These are phyloP conservation scores for Ophiocordyceps polyrhachis-furcata DNA, from an alignment of 2,329 filamentous ascomycete species.

Conservation along the genomic window DNA sequence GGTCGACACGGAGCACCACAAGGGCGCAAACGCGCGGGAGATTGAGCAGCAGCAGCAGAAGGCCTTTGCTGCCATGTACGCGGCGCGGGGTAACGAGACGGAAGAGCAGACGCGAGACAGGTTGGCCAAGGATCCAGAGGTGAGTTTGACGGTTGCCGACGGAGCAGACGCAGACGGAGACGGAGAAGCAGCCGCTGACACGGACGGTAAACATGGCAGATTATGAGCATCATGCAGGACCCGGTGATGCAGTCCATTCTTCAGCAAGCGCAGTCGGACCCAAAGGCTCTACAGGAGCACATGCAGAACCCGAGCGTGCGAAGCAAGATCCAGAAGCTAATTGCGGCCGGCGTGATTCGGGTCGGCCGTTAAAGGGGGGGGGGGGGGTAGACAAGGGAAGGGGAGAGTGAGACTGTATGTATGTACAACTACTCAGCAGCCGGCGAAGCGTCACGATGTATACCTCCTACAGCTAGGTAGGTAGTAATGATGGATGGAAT, in stretches of 20 bases:
- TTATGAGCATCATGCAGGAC: slow-evolving; percentile 81
- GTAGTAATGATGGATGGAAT: background rate
- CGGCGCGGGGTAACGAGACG: slow-evolving; percentile 79
- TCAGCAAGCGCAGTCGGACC: slow-evolving; percentile 88
- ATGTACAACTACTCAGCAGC: background rate
- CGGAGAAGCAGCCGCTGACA: background rate
- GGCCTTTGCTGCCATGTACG: slow-evolving; percentile 76
- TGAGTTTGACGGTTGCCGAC: slow-evolving; percentile 24
- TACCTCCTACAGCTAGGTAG: no score
- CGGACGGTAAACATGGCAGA: slow-evolving; percentile 25
- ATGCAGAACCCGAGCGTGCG: slow-evolving; percentile 82
- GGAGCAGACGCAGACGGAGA: background rate
- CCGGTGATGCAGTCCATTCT: slow-evolving; percentile 96
- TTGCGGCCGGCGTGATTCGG: slow-evolving; percentile 81
- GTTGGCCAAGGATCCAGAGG: slow-evolving; percentile 77
- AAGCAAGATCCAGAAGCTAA: slow-evolving; percentile 83
- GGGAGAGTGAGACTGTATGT: no score
- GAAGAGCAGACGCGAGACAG: slow-evolving; percentile 91
- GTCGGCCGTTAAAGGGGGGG: slow-evolving; percentile 31
- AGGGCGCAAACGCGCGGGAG: slow-evolving; percentile 67
- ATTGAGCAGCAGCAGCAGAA: slow-evolving; percentile 92
- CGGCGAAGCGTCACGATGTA: background rate
- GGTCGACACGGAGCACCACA: slow-evolving; percentile 51
- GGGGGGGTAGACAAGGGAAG: background rate
- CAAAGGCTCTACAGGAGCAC: slow-evolving; percentile 83